Conservation (phyloP, 805 yeast species). For the Candida lessepsii region DNA sequence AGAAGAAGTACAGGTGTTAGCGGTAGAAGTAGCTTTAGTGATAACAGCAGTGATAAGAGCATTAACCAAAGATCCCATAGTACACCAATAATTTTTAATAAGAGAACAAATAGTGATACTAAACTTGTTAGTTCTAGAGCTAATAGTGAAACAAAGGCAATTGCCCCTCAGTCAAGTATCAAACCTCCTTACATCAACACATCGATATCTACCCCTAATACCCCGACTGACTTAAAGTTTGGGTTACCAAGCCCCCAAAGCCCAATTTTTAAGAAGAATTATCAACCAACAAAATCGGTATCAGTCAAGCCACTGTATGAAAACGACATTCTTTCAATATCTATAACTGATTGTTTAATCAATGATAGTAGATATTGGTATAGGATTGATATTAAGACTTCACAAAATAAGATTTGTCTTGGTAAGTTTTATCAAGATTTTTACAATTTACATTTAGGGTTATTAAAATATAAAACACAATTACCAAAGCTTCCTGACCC, state of each 20-base stretch:
- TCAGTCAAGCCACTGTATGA: not conserved
- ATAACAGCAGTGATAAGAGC: not conserved
- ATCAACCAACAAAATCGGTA: not conserved
- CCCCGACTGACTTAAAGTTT: conserved; percentile 1
- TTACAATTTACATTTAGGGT: conserved; percentile 28
- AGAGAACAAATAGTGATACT: conserved; percentile 4
- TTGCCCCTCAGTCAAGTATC: no score
- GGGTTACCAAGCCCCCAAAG: conserved; percentile 6
- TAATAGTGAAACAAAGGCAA: not conserved
- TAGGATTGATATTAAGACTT: conserved; percentile 25
- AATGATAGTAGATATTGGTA: conserved; percentile 33
- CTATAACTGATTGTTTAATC: conserved; percentile 29
- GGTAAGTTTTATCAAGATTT: conserved; percentile 39
- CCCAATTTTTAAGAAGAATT: conserved; percentile 5
- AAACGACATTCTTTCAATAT: conserved; percentile 5
- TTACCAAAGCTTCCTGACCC: conserved; percentile 36
- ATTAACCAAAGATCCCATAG: not conserved
- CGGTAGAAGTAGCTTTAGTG: not conserved
- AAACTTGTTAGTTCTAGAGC: not conserved
- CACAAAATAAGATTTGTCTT: conserved; percentile 20
- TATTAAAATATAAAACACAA: conserved; percentile 12
- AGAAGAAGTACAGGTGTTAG: conserved; percentile 6
- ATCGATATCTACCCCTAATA: not conserved
- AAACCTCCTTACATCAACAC: not conserved
- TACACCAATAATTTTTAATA: not conserved